Evolutionary conservation across 2,329 filamentous ascomycete genomes (phyloP).

Genomic region (Colletotrichum sp.): DNA sequence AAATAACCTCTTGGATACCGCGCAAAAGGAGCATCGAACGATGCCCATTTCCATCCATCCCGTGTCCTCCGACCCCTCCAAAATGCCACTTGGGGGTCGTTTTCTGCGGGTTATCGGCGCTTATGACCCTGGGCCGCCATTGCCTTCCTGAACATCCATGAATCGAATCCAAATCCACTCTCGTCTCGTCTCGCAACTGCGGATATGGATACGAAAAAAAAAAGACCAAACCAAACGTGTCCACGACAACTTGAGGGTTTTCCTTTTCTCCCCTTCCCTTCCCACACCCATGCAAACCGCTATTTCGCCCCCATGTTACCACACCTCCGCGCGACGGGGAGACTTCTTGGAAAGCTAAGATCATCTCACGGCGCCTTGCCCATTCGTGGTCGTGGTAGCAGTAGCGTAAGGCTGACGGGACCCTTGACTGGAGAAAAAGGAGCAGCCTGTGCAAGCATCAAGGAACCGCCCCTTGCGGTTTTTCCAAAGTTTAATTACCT

Average conservation of each 20-base stretch:
- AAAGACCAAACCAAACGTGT: background rate
- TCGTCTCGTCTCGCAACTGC: background rate
- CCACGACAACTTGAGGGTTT: background rate
- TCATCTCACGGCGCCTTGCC: slow-evolving; percentile 4
- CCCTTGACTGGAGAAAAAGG: slow-evolving; percentile 3
- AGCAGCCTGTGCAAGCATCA: background rate
- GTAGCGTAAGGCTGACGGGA: slow-evolving; percentile 13
- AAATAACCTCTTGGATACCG: slow-evolving; percentile 14
- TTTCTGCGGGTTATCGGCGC: background rate
- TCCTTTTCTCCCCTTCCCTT: background rate
- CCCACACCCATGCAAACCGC: background rate
- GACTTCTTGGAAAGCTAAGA: background rate
- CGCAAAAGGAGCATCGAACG: slow-evolving; percentile 1
- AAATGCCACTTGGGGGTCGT: background rate
- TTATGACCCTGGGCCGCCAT: background rate
- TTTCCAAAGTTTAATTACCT: background rate
- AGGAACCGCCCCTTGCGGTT: background rate
- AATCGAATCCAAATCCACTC: background rate
- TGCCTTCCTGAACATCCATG: background rate
- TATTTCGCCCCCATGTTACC: slow-evolving; percentile 9
- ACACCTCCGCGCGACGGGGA: slow-evolving; percentile 2
- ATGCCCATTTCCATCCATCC: slow-evolving; percentile 1
- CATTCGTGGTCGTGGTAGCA: slow-evolving; percentile 4
- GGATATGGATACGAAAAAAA: background rate
- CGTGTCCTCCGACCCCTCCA: background rate